Conservation (phyloP, 345 rosid genomes). For the Arabis alpina region DNA sequence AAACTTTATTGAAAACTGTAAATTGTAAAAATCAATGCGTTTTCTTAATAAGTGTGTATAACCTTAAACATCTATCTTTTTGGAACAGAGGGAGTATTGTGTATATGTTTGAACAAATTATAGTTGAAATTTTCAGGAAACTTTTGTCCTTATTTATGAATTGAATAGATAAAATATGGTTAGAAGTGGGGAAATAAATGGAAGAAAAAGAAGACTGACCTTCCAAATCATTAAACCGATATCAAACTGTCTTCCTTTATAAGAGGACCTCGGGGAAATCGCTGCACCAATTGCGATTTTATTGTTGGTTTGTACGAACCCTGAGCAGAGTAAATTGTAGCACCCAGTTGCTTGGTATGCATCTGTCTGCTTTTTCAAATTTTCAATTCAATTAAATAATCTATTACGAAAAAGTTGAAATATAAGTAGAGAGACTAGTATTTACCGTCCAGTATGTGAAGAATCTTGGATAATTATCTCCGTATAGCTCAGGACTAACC, state of each 20-base stretch:
- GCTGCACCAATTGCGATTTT: conserved; percentile 96
- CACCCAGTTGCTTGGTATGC: conserved; percentile 99
- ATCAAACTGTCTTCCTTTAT: conserved; percentile 85
- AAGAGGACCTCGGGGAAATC: conserved; percentile 93
- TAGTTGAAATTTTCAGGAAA: conserved; percentile 25
- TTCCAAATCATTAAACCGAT: conserved; percentile 91
- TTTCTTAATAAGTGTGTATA: no score
- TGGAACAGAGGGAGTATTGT: not conserved
- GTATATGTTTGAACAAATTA: conserved; percentile 6
- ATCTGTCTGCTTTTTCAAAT: conserved; percentile 66
- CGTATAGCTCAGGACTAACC: conserved; percentile 98
- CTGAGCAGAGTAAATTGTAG: conserved; percentile 94
- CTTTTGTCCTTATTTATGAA: not conserved
- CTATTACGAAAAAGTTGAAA: not conserved
- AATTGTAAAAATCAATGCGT: no score
- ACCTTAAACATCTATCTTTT: no score
- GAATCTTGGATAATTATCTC: conserved; percentile 92
- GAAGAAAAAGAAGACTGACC: conserved; percentile 57
- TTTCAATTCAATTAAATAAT: not conserved
- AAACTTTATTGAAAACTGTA: no score
- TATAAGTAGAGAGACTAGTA: conserved; percentile 12
- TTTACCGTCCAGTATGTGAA: conserved; percentile 98
- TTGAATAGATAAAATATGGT: conserved; percentile 26
- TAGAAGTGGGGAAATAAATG: conserved; percentile 37
- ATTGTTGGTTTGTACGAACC: conserved; percentile 92